These are phyloP conservation scores for Nitzschia palea DNA, from an alignment of 108 stramenopile species.

Conservation along the genomic window DNA sequence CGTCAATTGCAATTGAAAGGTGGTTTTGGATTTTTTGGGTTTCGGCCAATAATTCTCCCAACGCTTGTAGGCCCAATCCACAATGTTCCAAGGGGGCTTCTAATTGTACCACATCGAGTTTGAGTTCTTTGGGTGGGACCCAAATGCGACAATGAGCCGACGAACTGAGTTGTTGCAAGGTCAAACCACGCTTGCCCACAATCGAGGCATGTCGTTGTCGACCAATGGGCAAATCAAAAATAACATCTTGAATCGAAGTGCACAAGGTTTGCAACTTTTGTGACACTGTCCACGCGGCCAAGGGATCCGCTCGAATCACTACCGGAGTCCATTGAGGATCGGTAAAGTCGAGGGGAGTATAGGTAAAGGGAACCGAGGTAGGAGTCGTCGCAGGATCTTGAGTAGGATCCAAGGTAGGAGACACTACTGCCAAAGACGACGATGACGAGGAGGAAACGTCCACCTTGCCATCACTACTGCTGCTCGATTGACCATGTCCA, in stretches of 20 bases:
- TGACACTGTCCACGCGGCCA: constrained; percentile 46
- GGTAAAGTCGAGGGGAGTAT: constrained; percentile 44
- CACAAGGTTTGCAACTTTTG: constrained; percentile 17
- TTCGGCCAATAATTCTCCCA: neutral
- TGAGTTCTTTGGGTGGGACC: constrained; percentile 60
- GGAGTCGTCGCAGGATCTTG: neutral
- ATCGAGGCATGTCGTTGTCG: constrained; percentile 54
- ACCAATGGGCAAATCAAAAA: constrained; percentile 55
- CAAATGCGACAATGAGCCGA: constrained; percentile 62
- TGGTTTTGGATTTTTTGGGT: neutral
- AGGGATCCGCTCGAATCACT: constrained; percentile 64
- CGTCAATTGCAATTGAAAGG: constrained; percentile 17
- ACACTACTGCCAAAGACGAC: neutral
- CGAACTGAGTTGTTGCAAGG: constrained; percentile 54
- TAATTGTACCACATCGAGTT: constrained; percentile 52
- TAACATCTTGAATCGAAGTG: constrained; percentile 10
- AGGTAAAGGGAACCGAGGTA: constrained; percentile 35
- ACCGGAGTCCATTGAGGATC: constrained; percentile 69
- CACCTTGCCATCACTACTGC: neutral
- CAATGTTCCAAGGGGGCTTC: constrained; percentile 46
- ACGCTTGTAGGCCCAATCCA: constrained; percentile 25
- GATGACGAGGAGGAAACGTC: neutral
- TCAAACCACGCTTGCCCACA: constrained; percentile 59
- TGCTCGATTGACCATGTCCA: constrained; percentile 19
- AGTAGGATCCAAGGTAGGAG: too few species aligned